Evolutionary conservation across 192 early-diverging fungal genomes (phyloP).

Genomic region (Piromyces finnis): DNA sequence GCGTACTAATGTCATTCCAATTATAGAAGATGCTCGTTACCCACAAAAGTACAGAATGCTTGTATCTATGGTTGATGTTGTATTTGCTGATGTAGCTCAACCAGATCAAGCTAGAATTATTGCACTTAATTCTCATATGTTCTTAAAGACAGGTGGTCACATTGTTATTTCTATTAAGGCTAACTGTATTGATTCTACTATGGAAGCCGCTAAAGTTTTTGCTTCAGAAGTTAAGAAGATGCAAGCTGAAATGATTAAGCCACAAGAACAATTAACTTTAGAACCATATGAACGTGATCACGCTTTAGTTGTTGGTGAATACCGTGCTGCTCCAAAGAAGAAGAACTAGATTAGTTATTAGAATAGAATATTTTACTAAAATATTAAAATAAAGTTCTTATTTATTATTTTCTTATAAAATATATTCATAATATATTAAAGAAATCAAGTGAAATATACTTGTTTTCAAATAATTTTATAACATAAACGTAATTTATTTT

Average conservation of each 20-base stretch:
- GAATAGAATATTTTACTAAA: background rate
- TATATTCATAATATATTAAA: too few species aligned
- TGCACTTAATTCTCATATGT: conserved; percentile 89
- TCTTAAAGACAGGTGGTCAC: conserved; percentile 90
- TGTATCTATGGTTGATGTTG: conserved; percentile 92
- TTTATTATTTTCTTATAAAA: too few species aligned
- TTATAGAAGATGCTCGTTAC: conserved; percentile 98
- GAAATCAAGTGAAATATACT: too few species aligned
- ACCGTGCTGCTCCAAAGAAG: background rate
- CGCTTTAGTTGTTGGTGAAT: background rate
- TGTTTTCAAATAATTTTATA: too few species aligned
- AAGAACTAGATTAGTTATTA: background rate
- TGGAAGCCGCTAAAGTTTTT: conserved; percentile 87
- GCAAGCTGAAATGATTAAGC: conserved; percentile 72
- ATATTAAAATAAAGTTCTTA: too few species aligned
- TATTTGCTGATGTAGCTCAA: conserved; percentile 98
- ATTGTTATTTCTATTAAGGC: conserved; percentile 99
- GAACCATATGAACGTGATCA: background rate
- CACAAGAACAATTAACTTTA: conserved; percentile 60
- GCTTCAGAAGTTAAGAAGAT: conserved; percentile 93
- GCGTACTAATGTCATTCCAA: conserved; percentile 97
- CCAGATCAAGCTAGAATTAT: conserved; percentile 99
- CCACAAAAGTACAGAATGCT: conserved; percentile 99
- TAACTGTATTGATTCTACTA: conserved; percentile 99
- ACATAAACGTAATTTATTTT: too few species aligned